These are phyloP conservation scores for Sonneratia caseolaris DNA, from an alignment of 345 rosid species.

Conservation along the genomic window DNA sequence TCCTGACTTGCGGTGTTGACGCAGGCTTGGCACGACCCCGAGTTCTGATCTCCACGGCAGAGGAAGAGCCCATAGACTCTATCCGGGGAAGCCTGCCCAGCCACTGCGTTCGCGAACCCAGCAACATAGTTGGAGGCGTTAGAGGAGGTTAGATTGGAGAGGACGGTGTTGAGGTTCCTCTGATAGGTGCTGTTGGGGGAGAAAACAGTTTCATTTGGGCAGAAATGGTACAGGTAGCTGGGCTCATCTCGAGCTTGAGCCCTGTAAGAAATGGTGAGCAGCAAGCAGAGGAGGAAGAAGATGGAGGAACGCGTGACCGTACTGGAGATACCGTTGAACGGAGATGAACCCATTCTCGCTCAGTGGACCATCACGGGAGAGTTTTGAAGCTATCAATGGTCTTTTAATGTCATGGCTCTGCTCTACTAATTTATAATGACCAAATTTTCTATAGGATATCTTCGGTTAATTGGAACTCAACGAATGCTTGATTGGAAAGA, in stretches of 20 bases:
- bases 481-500: too few relatives aligned
- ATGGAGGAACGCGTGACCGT: background rate
- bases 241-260: background rate
- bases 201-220: constrained; percentile 9
- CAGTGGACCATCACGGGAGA: background rate
- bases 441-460: too few relatives aligned
- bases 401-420: too few relatives aligned
- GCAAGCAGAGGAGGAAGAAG: background rate
- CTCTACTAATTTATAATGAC: too few relatives aligned
- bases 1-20: constrained; percentile 7
- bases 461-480: too few relatives aligned
- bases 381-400: too few relatives aligned
- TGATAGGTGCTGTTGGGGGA: constrained; percentile 23
- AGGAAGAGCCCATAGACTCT: constrained; percentile 28
- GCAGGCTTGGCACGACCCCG: constrained; percentile 7
- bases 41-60: constrained; percentile 23
- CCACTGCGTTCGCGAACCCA: constrained; percentile 23
- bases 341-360: background rate
- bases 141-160: constrained; percentile 21
- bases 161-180: constrained; percentile 20
- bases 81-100: constrained; percentile 14
- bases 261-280: background rate
- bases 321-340: background rate
- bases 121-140: background rate
- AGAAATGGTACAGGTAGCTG: background rate